Evolutionary conservation across 2,329 filamentous ascomycete genomes (phyloP), one percentile per base, ranked within the genome.

Genomic region (Nemania sp.): DNA sequence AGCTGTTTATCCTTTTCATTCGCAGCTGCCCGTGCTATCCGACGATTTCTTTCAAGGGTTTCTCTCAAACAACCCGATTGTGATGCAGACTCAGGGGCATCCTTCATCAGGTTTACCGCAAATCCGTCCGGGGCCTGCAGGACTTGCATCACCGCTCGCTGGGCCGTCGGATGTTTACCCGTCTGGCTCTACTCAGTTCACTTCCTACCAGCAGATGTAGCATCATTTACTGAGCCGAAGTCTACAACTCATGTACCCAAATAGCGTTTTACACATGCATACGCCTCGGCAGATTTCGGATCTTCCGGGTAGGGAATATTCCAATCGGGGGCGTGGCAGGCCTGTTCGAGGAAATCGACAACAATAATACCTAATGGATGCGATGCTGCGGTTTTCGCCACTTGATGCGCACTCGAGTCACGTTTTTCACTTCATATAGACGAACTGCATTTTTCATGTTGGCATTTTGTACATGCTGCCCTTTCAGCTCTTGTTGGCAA

Each of bases 121-220:
- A 22, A 62, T 62, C 46, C 64, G 58, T 23, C 40, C 59, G 7
- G 48, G 53, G 14, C 40, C 55, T 12, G 7, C 34, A 1, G 28
- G 59, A 44, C 59, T 60, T 14, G 31, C 64, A 14, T 61, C 66
- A 2, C 62, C 65, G 7, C 64, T 65, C 22, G 43, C 61, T 19
- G 63, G 62, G 30, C 59, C 62, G 57, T 17, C 49, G 23, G n/a
- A 60, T 54, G 20, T 40, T 59, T 5, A 56, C 60, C 12, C 61
- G 63, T 34, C 1, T 14, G 14, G 40, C 20, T 56, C 61, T 41
- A 61, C 57, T 31, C 62, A 61, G 20, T 43, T 61, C 31, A 54
- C 55, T 54, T 53, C 63, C 41, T 64, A 63, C 40, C 64, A 63
- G 26, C 62, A 61, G 54, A 57, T 55, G 37, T 66, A 67, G 63